Conservation (phyloP, 306 rosid species). For the Arachis stenosperma region DNA sequence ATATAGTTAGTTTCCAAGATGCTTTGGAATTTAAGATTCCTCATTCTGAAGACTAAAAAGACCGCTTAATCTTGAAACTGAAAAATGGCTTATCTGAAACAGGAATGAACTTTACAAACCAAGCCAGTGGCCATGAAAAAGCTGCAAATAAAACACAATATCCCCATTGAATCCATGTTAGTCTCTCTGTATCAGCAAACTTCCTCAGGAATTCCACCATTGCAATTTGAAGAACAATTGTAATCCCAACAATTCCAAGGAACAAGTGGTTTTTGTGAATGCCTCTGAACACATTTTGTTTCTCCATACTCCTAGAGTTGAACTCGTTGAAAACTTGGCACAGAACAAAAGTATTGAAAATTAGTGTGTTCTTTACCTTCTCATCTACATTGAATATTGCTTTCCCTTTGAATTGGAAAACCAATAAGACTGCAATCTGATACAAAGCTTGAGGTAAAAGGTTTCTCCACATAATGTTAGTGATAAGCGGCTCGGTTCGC, state of each 20-base stretch:
- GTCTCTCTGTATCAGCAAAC: constrained; percentile 74
- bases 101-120: constrained; percentile 66
- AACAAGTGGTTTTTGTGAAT: constrained; percentile 63
- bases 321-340: constrained; percentile 93
- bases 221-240: constrained; percentile 73
- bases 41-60: neutral
- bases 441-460: constrained; percentile 73
- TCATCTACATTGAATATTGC: constrained; percentile 56
- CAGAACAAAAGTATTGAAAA: constrained; percentile 80
- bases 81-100: constrained; percentile 57
- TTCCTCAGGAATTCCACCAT: constrained; percentile 88
- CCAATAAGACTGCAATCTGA: constrained; percentile 69
- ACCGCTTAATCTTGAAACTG: constrained; percentile 34
- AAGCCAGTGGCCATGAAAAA: constrained; percentile 84
- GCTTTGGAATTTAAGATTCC: neutral
- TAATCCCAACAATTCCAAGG: constrained; percentile 73
- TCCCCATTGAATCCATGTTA: constrained; percentile 72
- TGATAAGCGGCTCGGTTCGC: constrained; percentile 80
- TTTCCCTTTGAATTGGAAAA: constrained; percentile 72
- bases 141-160: constrained; percentile 61
- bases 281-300: constrained; percentile 72
- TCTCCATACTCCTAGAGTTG: constrained; percentile 85
- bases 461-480: constrained; percentile 90
- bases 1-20: constrained; percentile 5
- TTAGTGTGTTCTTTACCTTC: constrained; percentile 71